These are phyloP conservation scores for Blastomyces emzantsi DNA, from an alignment of 2,329 filamentous ascomycete species.

Conservation along the genomic window DNA sequence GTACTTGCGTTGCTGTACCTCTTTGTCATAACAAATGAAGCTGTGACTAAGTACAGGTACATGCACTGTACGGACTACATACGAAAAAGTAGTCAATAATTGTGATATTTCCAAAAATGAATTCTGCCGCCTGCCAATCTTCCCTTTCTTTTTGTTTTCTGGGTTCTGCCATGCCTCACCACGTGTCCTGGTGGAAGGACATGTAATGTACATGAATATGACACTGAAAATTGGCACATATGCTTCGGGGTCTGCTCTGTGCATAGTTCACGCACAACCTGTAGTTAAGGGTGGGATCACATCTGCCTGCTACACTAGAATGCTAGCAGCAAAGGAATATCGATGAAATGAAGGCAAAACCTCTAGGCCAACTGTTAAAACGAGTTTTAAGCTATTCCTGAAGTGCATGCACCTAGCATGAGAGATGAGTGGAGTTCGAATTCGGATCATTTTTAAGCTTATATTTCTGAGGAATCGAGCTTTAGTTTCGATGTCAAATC, in stretches of 20 bases:
- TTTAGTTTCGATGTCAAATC: neutral
- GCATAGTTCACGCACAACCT: neutral
- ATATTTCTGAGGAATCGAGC: neutral
- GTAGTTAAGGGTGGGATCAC: neutral
- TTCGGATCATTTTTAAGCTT: neutral
- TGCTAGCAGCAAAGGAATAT: neutral
- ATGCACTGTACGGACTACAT: neutral
- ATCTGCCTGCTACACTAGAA: neutral
- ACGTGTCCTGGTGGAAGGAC: neutral
- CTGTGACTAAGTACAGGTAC: neutral
- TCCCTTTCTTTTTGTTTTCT: neutral
- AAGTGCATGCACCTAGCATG: neutral
- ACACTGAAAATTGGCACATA: neutral
- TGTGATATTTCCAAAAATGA: neutral
- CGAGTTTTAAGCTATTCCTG: neutral
- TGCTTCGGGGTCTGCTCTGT: neutral
- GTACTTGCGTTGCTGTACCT: slow-evolving; percentile 4
- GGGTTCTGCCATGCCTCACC: neutral
- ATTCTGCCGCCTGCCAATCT: neutral
- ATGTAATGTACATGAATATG: neutral
- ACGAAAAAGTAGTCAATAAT: neutral
- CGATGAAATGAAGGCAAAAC: neutral
- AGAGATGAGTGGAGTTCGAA: neutral
- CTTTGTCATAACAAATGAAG: neutral
- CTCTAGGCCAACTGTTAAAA: neutral